phyloP scores from a whole-genome alignment of 2,329 filamentous ascomycete species.

The Dissoconium aciculare region DNA sequence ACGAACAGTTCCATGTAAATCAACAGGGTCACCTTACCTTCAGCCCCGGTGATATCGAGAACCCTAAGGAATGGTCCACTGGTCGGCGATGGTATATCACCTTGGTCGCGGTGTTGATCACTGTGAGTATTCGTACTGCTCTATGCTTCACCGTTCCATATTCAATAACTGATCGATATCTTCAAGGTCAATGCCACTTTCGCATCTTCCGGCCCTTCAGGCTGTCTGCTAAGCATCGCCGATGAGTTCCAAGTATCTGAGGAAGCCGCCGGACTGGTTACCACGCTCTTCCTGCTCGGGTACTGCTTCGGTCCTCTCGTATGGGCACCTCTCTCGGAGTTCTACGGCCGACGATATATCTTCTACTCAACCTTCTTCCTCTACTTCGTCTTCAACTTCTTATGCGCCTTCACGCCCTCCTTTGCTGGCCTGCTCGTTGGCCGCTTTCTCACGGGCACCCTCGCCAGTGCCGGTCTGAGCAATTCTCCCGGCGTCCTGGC shows the following conservation, averaged over 20 bases:
- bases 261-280: slow-evolving; percentile 24
- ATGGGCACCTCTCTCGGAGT: slow-evolving; percentile 52
- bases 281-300: slow-evolving; percentile 18
- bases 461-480: slow-evolving; percentile 33
- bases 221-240: slow-evolving; percentile 26
- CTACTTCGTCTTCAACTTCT: slow-evolving; percentile 35
- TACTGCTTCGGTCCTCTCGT: slow-evolving; percentile 48
- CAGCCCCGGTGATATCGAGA: slow-evolving; percentile 36
- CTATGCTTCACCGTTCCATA: too few species aligned
- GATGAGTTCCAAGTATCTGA: slow-evolving; percentile 33
- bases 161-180: too few species aligned
- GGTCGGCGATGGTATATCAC: slow-evolving; percentile 31
- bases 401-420: slow-evolving; percentile 42
- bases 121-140: too few species aligned
- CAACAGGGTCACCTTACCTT: slow-evolving; percentile 39
- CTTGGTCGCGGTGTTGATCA: slow-evolving; percentile 24
- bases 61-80: slow-evolving; percentile 34
- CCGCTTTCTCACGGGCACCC: slow-evolving; percentile 40
- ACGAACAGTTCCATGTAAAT: slow-evolving; percentile 32
- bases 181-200: slow-evolving; percentile 39
- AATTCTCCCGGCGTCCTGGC: slow-evolving; percentile 37
- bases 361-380: slow-evolving; percentile 30
- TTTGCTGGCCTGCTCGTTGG: slow-evolving; percentile 39
- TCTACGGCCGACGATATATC: slow-evolving; percentile 42
- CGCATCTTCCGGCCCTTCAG: slow-evolving; percentile 32